phyloP scores from a whole-genome alignment of 129 eudicot species.

The Glebionis coronaria region DNA sequence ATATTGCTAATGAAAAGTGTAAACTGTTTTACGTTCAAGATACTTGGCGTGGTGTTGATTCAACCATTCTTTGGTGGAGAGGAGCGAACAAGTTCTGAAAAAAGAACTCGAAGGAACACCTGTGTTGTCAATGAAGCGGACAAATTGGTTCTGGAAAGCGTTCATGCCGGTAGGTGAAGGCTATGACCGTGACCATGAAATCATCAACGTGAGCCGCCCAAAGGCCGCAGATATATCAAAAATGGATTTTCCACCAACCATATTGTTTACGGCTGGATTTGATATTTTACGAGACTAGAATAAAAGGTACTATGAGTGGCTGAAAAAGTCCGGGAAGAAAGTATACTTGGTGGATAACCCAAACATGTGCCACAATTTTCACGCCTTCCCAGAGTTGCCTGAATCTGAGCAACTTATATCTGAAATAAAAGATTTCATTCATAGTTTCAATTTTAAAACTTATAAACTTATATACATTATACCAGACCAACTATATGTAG shows the following conservation, averaged over 20 bases:
- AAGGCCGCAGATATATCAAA: not conserved
- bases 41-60: constrained; percentile 23
- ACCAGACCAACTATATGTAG: no score
- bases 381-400: not conserved
- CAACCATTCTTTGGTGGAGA: constrained; percentile 31
- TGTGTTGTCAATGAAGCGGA: not conserved
- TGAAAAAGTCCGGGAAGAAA: not conserved
- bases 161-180: constrained; percentile 18
- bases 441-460: no score
- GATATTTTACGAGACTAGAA: not conserved
- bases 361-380: not conserved
- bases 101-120: not conserved
- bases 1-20: no score
- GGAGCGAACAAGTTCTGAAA: constrained; percentile 22
- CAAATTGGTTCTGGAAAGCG: constrained; percentile 22
- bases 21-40: constrained; percentile 3
- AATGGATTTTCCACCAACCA: not conserved
- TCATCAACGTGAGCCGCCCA: constrained; percentile 22
- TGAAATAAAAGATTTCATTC: not conserved
- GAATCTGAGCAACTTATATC: not conserved
- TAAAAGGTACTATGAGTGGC: not conserved
- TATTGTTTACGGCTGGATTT: not conserved
- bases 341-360: not conserved
- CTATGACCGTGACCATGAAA: constrained; percentile 6
- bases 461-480: no score